Evolutionary conservation across 768 basidiomycete genomes (phyloP).

Genomic region (Mycena amicta): DNA sequence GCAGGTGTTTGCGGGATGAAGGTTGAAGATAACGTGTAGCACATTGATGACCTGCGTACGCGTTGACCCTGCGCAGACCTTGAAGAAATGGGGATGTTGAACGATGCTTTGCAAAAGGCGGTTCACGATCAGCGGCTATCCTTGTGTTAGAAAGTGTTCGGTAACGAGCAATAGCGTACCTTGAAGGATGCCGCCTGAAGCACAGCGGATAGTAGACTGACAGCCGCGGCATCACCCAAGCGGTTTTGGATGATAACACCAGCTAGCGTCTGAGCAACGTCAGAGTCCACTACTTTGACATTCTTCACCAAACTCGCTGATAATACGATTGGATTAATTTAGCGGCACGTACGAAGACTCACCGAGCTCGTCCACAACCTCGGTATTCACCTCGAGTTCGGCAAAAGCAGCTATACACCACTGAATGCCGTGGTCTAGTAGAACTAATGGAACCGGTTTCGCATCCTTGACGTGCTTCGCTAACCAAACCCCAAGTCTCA

Average conservation of each 20-base stretch:
- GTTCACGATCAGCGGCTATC: slow-evolving; percentile 73
- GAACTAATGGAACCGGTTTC: slow-evolving; percentile 25
- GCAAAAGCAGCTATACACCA: slow-evolving; percentile 55
- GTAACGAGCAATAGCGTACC: slow-evolving; percentile 43
- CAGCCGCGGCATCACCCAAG: slow-evolving; percentile 43
- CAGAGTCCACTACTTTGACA: slow-evolving; percentile 45
- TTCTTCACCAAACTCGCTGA: slow-evolving; percentile 35
- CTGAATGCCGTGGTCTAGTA: slow-evolving; percentile 52
- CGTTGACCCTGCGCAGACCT: slow-evolving; percentile 37
- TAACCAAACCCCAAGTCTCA: slow-evolving; percentile 36
- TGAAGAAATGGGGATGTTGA: slow-evolving; percentile 67
- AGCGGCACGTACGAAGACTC: background rate
- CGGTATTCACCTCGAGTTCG: slow-evolving; percentile 28
- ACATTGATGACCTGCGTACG: slow-evolving; percentile 57
- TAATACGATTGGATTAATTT: too few relatives aligned
- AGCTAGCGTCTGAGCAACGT: slow-evolving; percentile 73
- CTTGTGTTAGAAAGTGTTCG: slow-evolving; percentile 2
- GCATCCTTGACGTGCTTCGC: slow-evolving; percentile 23
- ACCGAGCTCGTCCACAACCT: slow-evolving; percentile 24
- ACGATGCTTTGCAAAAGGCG: slow-evolving; percentile 75
- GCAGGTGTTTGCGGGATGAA: slow-evolving; percentile 82
- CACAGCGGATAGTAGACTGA: slow-evolving; percentile 48
- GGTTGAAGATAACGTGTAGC: slow-evolving; percentile 67
- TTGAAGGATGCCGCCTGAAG: slow-evolving; percentile 56
- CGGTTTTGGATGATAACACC: slow-evolving; percentile 62